phyloP scores from a whole-genome alignment of 441 rosid species.

The Metrosideros polymorpha region DNA sequence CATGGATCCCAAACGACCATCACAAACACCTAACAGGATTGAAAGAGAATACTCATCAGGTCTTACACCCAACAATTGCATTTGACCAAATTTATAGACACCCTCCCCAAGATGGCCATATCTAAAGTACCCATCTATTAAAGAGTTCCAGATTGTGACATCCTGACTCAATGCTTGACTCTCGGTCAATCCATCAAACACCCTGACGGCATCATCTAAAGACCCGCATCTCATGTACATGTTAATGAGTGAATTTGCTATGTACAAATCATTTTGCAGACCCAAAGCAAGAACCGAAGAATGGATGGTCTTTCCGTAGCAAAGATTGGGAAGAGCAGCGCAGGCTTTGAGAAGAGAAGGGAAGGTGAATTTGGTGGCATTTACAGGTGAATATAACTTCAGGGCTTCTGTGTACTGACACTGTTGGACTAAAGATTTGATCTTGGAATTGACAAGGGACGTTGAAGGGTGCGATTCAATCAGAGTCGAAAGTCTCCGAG shows the following conservation, averaged over 20 bases:
- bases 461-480: conserved; percentile 5
- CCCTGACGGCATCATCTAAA: conserved; percentile 35
- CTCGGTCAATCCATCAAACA: conserved; percentile 52
- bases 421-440: conserved; percentile 36
- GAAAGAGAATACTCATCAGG: conserved; percentile 66
- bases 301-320: conserved; percentile 50
- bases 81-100: conserved; percentile 30
- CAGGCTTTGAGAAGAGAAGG: conserved; percentile 83
- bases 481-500: conserved; percentile 19
- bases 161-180: conserved; percentile 20
- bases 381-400: conserved; percentile 24
- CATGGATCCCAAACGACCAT: conserved; percentile 19
- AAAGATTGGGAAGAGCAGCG: conserved; percentile 35
- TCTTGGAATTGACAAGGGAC: conserved; percentile 18
- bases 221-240: conserved; percentile 56
- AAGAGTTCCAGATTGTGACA: conserved; percentile 63
- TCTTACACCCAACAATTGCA: conserved; percentile 41
- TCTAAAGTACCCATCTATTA: conserved; percentile 52
- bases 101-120: conserved; percentile 34
- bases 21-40: conserved; percentile 37
- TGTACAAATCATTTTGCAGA: conserved; percentile 33
- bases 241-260: conserved; percentile 47
- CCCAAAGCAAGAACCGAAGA: conserved; percentile 37
- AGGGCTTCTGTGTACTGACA: conserved; percentile 41
- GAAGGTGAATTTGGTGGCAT: conserved; percentile 34